Percentiles rank a stretch among this genome's conserved stretches.
phyloP scores from a whole-genome alignment of 352 stramenopile genomes.

The Phytophthora constricta region DNA sequence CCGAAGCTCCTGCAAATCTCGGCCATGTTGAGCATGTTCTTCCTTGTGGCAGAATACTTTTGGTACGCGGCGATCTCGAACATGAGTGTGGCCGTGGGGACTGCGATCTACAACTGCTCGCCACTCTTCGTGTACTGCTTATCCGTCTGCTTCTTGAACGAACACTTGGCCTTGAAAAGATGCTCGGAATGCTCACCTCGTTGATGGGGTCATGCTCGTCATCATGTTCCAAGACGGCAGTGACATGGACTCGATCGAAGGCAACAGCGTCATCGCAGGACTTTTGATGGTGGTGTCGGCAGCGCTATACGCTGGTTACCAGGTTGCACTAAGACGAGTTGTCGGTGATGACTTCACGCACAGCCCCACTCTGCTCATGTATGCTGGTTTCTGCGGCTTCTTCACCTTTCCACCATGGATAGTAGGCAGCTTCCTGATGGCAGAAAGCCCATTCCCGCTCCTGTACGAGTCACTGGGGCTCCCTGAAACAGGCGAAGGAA shows the following conservation, averaged over 20 bases:
- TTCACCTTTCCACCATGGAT: constrained; percentile 59
- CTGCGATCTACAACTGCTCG: constrained; percentile 65
- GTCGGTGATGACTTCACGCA: constrained; percentile 55
- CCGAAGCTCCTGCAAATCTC: constrained; percentile 43
- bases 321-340: constrained; percentile 49
- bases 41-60: constrained; percentile 62
- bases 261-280: constrained; percentile 45
- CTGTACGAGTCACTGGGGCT: constrained; percentile 59
- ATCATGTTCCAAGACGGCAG: constrained; percentile 55
- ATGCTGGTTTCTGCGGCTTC: constrained; percentile 56
- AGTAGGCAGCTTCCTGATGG: constrained; percentile 47
- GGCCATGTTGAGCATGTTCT: constrained; percentile 45
- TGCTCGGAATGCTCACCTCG: constrained; percentile 51
- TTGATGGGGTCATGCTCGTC: constrained; percentile 54
- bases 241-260: constrained; percentile 40
- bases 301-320: constrained; percentile 58
- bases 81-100: constrained; percentile 57
- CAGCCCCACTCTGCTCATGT: constrained; percentile 50
- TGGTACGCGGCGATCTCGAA: constrained; percentile 57
- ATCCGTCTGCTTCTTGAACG: constrained; percentile 64
- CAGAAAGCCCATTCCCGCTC: constrained; percentile 43
- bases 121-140: constrained; percentile 76
- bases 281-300: constrained; percentile 57
- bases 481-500: constrained; percentile 37
- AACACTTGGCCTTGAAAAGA: constrained; percentile 50